phyloP scores from a whole-genome alignment of 176 grass and related monocot species.

The Eremochloa ophiuroides region DNA sequence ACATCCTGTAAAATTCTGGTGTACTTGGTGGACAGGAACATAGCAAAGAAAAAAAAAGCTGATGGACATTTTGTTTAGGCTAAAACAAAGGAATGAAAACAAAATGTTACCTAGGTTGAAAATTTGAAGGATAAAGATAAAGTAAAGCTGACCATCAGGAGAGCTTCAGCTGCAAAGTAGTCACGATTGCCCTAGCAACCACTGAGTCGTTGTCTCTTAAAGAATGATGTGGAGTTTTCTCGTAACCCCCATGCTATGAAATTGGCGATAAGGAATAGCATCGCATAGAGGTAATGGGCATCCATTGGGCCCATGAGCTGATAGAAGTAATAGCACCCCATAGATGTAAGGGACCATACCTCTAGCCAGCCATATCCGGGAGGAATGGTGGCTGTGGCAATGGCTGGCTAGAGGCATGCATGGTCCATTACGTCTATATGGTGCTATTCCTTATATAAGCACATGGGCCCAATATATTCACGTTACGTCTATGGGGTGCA shows the following conservation, averaged over 20 bases:
- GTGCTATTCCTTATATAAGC: background rate
- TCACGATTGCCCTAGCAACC: background rate
- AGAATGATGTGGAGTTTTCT: background rate
- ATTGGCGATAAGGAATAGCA: background rate
- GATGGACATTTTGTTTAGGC: background rate
- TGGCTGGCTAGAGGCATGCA: no score
- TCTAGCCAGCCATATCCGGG: background rate
- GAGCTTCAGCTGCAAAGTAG: background rate
- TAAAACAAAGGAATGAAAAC: background rate
- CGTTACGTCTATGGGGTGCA: background rate
- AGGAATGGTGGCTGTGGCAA: background rate
- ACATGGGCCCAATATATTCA: background rate
- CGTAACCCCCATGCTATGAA: background rate
- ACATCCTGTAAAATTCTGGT: background rate
- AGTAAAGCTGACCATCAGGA: background rate
- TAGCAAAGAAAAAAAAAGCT: background rate
- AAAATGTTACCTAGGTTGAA: background rate
- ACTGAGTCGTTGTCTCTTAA: background rate
- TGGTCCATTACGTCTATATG: no score
- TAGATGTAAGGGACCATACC: no score
- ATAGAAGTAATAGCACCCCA: background rate
- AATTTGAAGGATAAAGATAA: background rate
- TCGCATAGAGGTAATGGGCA: background rate
- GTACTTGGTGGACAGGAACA: background rate
- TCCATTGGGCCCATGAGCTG: background rate